Evolutionary conservation across 129 eudicot genomes (phyloP), one percentile per base, ranked within the genome.

Genomic region (Deinandra increscens): DNA sequence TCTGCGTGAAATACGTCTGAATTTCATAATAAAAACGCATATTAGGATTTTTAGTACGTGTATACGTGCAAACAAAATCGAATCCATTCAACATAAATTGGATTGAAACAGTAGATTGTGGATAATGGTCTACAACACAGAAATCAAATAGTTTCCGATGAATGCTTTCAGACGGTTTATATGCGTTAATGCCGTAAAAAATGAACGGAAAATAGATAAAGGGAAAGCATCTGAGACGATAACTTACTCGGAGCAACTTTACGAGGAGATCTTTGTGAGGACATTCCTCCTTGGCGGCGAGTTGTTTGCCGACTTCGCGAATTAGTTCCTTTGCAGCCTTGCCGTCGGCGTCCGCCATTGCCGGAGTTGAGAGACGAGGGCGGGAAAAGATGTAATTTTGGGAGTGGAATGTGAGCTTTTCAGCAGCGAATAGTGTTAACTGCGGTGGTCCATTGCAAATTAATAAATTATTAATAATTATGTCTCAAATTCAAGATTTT

Each of bases 211-310:
- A 5, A 5, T 1, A n/a, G 22, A 31, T 43, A 43, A 17, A 18
- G 9, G 26, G 3, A 29, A 20, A 38, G 8, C 1, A 37, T 4
- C 23, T 5, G 4, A 59, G 13, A 12, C 18, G 14, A 60, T 42
- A 19, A 48, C 79, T 71, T 74, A 89, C 98, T 43, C 81, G 81
- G 67, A 93, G 95, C 46, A 85, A 37, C 41, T 89, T 89, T 48
- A 89, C 75, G 50, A 93, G 81, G 48, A 66, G 56, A 54, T 82
- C 95, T 71, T 93, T 89, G 87, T 82, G 70, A 54, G 95, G 97
- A 46, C 93, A 84, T 64, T 77, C 73, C 72, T 83, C 77, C 42
- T 42, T 69, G 31, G 84, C 77, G 10, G 64, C 81, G 56, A 93
- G 88, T 64, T 87, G 89, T 37, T 89, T 78, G 42, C 90, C 93